Evolutionary conservation across 2,329 filamentous ascomycete genomes (phyloP).

Genomic region (Cladobotryum protrusum): DNA sequence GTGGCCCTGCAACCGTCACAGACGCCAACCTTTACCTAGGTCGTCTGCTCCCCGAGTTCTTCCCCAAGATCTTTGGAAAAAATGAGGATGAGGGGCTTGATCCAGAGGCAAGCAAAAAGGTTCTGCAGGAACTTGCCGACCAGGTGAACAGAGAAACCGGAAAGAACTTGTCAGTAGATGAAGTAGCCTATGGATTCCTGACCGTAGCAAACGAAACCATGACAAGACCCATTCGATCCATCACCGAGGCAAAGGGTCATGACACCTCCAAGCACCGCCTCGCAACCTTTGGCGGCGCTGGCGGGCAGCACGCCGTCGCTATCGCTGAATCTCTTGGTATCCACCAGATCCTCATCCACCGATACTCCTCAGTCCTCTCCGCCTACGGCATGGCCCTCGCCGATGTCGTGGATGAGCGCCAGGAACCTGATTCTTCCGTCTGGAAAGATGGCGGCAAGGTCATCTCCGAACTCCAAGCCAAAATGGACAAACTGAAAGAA

Average conservation of each 20-base stretch:
- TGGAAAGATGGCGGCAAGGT: constrained; percentile 55
- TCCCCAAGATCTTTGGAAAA: constrained; percentile 90
- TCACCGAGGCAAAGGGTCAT: constrained; percentile 88
- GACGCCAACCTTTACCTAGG: constrained; percentile 86
- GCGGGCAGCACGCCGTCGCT: constrained; percentile 86
- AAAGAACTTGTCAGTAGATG: constrained; percentile 67
- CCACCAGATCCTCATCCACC: constrained; percentile 75
- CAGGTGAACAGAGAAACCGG: constrained; percentile 72
- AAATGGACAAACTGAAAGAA: constrained; percentile 74
- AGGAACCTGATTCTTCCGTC: constrained; percentile 64
- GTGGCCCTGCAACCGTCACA: constrained; percentile 84
- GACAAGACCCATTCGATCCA: constrained; percentile 81
- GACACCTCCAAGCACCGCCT: constrained; percentile 87
- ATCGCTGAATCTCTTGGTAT: constrained; percentile 83
- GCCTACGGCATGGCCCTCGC: constrained; percentile 91
- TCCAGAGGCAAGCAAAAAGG: constrained; percentile 63
- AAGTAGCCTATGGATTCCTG: constrained; percentile 84
- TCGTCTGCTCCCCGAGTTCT: constrained; percentile 80
- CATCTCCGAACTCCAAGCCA: constrained; percentile 57
- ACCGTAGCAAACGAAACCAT: constrained; percentile 89
- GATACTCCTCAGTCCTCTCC: constrained; percentile 83
- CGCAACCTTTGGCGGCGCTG: constrained; percentile 86
- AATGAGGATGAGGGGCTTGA: constrained; percentile 80
- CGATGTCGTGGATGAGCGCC: constrained; percentile 86
- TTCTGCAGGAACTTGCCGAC: constrained; percentile 69